Evolutionary conservation across 2,329 filamentous ascomycete species (phyloP).

Genomic region (Ophiostoma quercus): DNA sequence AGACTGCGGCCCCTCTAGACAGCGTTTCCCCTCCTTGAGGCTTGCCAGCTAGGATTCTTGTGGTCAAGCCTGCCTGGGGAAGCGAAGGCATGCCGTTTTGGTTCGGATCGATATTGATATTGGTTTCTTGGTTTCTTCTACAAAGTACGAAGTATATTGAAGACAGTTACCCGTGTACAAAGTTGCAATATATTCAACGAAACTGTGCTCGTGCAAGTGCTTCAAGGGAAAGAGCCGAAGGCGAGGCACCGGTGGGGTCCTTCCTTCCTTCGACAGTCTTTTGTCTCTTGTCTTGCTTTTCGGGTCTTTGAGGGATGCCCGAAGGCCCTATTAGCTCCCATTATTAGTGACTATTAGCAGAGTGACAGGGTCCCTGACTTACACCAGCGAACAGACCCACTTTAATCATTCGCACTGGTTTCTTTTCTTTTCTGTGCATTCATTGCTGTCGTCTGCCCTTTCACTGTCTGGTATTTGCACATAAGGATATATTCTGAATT

Average conservation of each 20-base stretch:
- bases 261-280: not conserved
- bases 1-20: not conserved
- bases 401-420: not conserved
- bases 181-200: no score
- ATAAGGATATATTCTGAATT: not conserved
- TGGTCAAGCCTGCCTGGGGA: not conserved
- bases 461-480: not conserved
- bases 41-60: constrained; percentile 10
- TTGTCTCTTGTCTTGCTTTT: not conserved
- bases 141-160: no score
- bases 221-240: not conserved
- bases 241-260: not conserved
- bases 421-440: not conserved
- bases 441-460: no score
- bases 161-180: no score
- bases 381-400: not conserved
- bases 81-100: not conserved
- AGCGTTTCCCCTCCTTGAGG: not conserved
- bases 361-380: constrained; percentile 8
- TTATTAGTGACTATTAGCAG: not conserved
- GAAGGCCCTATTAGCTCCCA: not conserved
- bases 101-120: not conserved
- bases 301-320: constrained; percentile 9
- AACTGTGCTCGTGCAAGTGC: not conserved
- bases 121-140: not conserved